Evolutionary conservation across 1,284 basidiomycete genomes (phyloP), one percentile per base, ranked within the genome.

Genomic region (Cutaneotrichosporon sp.): DNA sequence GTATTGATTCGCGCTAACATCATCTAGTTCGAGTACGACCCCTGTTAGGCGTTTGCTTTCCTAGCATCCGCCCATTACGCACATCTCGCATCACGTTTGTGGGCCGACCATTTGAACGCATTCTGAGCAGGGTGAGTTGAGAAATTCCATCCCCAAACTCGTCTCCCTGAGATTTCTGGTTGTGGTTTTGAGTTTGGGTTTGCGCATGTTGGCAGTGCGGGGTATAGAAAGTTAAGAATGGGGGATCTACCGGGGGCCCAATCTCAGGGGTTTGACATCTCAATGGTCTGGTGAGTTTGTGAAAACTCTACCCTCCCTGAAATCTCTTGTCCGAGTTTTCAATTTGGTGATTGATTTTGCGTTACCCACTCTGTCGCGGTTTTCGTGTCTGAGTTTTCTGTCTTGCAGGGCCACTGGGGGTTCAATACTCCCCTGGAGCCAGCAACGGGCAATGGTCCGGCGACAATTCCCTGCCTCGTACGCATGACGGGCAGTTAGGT

Each of bases 401-500:
- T n/a, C 6, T 6, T 16, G 22, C 10, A 13, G 51, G 51, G 31
- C 2, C 9, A 32, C 30, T 53, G 3, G 50, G 22, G 30, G 50
- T 31, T 30, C 6, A 53, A 9, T 7, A 2, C 42, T 32, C 31
- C 31, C 51, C 31, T 34, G 51, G 51, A 8, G 50, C 50, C 22
- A 51, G 30, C 31, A 38, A 31, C 55, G 36, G n/a, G 36, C 55
- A 18, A 58, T 34, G 22, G 9, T 32, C 57, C 30, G 46, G 31
- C 57, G 57, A 31, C 57, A 47, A 7, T 58, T 56, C n/a, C 53
- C 63, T 60, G 53, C 53, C 32, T 53, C 58, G 51, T 49, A 52
- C 51, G 63, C 64, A 58, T 60, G 57, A 58, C 61, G 49, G 51
- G 55, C 46, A 46, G 60, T 67, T 65, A 65, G 61, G 63, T 65